These are phyloP conservation scores for Pythium insidiosum DNA, from an alignment of 352 stramenopile species.

Conservation along the genomic window DNA sequence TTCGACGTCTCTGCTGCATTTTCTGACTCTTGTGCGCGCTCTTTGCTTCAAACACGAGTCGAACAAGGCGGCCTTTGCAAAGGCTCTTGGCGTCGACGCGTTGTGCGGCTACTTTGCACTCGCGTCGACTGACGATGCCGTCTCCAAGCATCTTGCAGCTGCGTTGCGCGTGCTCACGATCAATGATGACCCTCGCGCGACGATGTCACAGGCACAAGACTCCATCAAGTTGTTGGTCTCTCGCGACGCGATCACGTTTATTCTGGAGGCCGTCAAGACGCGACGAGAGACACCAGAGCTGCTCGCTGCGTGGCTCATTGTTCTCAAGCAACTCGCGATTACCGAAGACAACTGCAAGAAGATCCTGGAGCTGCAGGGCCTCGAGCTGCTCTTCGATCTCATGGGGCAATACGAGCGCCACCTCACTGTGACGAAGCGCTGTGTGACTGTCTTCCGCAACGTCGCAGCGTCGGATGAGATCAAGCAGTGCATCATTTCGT, in stretches of 20 bases:
- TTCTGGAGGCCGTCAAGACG: slow-evolving; percentile 23
- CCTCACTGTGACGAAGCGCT: slow-evolving; percentile 43
- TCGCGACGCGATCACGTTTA: slow-evolving; percentile 41
- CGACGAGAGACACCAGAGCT: slow-evolving; percentile 27
- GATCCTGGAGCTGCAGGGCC: slow-evolving; percentile 43
- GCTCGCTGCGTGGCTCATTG: slow-evolving; percentile 47
- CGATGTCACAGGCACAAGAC: slow-evolving; percentile 63
- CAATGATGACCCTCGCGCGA: slow-evolving; percentile 57
- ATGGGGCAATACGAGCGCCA: slow-evolving; percentile 47
- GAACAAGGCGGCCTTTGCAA: slow-evolving; percentile 62
- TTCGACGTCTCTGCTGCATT: slow-evolving; percentile 2
- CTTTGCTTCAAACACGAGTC: slow-evolving; percentile 51
- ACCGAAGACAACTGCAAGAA: slow-evolving; percentile 72
- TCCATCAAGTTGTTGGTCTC: slow-evolving; percentile 55
- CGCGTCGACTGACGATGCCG: slow-evolving; percentile 19
- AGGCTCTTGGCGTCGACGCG: slow-evolving; percentile 30
- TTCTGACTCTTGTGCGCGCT: slow-evolving; percentile 30
- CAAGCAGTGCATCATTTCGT: slow-evolving; percentile 54
- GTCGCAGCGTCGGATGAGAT: slow-evolving; percentile 63
- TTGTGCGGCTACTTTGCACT: slow-evolving; percentile 22
- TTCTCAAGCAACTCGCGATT: slow-evolving; percentile 72
- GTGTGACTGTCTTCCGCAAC: slow-evolving; percentile 64
- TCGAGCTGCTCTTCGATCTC: slow-evolving; percentile 47
- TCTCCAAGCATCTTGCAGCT: slow-evolving; percentile 43
- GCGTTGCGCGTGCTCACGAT: slow-evolving; percentile 58